These are phyloP conservation scores for Aspergillus nomiae DNA, from an alignment of 2,329 filamentous ascomycete genomes.

Conservation along the genomic window DNA sequence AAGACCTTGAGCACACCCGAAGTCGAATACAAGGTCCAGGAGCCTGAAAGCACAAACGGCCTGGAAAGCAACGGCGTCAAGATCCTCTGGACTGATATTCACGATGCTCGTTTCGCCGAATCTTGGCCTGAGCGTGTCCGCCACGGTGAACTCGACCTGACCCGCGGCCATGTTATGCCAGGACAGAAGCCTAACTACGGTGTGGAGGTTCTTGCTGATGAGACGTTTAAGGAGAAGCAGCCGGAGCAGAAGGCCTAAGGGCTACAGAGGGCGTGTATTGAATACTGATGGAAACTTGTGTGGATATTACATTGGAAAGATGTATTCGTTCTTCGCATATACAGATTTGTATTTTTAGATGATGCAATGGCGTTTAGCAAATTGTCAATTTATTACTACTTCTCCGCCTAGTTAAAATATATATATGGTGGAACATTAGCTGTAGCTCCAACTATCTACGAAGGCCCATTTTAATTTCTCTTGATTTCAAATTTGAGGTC, in stretches of 20 bases:
- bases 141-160: constrained; percentile 45
- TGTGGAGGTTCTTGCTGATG: constrained; percentile 27
- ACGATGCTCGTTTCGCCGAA: constrained; percentile 45
- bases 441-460: constrained; percentile 1
- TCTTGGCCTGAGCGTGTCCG: constrained; percentile 46
- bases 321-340: constrained; percentile 22
- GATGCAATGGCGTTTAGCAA: constrained; percentile 22
- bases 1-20: constrained; percentile 17
- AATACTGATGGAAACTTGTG: constrained; percentile 1
- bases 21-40: constrained; percentile 33
- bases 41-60: constrained; percentile 26
- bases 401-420: constrained; percentile 1
- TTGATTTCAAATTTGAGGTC: constrained; percentile 9
- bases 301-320: constrained; percentile 18
- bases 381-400: constrained; percentile 6
- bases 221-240: constrained; percentile 28
- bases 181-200: constrained; percentile 27
- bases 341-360: constrained; percentile 29
- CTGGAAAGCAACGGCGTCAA: constrained; percentile 39
- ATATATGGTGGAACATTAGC: neutral
- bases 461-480: neutral
- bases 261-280: neutral
- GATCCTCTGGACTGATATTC: constrained; percentile 49
- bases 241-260: constrained; percentile 25
- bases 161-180: constrained; percentile 38